Percentiles rank a stretch among this genome's conserved stretches.
Conservation (phyloP, 1,284 basidiomycete species). For the Athelia sp. region DNA sequence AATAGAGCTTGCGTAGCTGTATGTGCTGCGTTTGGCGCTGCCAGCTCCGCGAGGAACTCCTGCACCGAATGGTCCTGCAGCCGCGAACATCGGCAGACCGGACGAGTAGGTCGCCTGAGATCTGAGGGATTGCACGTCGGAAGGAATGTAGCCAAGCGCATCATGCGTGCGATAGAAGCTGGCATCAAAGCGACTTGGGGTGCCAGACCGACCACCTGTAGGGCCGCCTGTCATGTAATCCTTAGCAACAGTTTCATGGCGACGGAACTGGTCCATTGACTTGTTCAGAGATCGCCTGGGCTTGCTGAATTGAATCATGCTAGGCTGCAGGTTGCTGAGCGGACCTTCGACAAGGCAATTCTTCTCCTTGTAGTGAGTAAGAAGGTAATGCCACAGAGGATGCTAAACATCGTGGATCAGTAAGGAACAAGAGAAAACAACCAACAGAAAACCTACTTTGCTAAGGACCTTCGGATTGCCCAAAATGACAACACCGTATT, state of each 20-base stretch:
- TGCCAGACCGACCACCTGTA: conserved; percentile 63
- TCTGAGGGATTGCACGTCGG: conserved; percentile 89
- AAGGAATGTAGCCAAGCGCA: conserved; percentile 89
- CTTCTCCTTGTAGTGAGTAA: conserved; percentile 99
- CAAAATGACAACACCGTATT: conserved; percentile 96
- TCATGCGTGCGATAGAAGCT: conserved; percentile 96
- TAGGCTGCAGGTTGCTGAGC: conserved; percentile 91
- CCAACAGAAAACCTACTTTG: conserved; percentile 63
- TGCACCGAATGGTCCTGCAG: conserved; percentile 64
- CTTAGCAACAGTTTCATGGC: conserved; percentile 83
- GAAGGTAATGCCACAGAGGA: conserved; percentile 95
- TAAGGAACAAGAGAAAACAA: conserved; percentile 8
- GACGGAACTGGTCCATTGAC: conserved; percentile 86
- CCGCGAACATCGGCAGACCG: conserved; percentile 80
- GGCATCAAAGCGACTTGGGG: conserved; percentile 88
- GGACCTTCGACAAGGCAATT: conserved; percentile 93
- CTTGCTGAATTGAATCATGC: conserved; percentile 99
- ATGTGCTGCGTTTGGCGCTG: conserved; percentile 68
- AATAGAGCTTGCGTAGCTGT: conserved; percentile 87
- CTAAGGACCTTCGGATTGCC: conserved; percentile 98
- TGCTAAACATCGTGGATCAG: conserved; percentile 53
- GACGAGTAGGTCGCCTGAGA: conserved; percentile 94
- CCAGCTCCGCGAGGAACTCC: conserved; percentile 53
- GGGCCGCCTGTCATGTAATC: conserved; percentile 49
- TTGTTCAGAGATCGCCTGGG: conserved; percentile 82